Evolutionary conservation across 441 rosid species (phyloP).

Genomic region (Cnidoscolus chayamansa): DNA sequence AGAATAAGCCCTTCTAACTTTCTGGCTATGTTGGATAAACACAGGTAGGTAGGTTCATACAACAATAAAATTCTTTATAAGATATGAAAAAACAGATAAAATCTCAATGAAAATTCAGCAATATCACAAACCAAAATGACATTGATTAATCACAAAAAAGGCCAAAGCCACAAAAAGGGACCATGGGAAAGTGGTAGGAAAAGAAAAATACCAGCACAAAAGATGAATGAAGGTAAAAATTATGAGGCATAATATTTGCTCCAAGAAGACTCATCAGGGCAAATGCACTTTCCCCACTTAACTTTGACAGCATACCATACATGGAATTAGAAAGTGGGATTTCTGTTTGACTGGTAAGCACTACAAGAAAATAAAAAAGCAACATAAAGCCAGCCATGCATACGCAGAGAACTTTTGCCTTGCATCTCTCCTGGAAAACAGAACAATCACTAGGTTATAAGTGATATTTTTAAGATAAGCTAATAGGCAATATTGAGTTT

Average conservation of each 20-base stretch:
- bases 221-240: conserved; percentile 92
- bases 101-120: neutral
- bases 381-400: conserved; percentile 55
- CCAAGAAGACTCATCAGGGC: conserved; percentile 98
- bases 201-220: conserved; percentile 60
- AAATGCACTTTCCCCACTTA: conserved; percentile 74
- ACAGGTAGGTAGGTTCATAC: neutral
- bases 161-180: neutral
- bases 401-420: conserved; percentile 51
- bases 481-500: conserved; percentile 10
- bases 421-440: conserved; percentile 56
- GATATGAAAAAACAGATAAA: neutral
- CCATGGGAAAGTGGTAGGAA: conserved; percentile 11
- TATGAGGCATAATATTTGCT: conserved; percentile 94
- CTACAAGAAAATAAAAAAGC: conserved; percentile 63
- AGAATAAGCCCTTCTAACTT: neutral
- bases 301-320: conserved; percentile 50
- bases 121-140: neutral
- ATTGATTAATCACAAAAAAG: conserved; percentile 11
- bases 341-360: conserved; percentile 80
- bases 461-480: conserved; percentile 12
- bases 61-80: neutral
- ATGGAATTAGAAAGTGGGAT: conserved; percentile 51
- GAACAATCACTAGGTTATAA: conserved; percentile 12
- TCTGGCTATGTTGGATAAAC: neutral